Percentiles rank a stretch among this genome's conserved stretches.
phyloP scores from a whole-genome alignment of 441 rosid species.

The Daphne laureola region DNA sequence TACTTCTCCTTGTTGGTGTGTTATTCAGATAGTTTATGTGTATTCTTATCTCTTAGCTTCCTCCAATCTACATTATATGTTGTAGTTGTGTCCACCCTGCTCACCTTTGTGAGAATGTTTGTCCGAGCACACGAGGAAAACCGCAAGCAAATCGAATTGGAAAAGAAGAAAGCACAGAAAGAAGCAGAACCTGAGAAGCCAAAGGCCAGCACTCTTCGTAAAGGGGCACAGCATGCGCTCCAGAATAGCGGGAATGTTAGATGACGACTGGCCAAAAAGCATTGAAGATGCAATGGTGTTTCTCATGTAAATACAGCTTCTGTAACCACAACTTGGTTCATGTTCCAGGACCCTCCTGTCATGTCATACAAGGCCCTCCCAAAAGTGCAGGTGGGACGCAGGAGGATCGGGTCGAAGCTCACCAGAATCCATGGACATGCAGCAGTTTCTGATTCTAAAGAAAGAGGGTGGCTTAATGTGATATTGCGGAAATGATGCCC shows the following conservation, averaged over 20 bases:
- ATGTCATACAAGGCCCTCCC: no score
- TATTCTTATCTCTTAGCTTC: no score
- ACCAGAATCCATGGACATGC: no score
- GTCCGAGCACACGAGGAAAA: slow-evolving; percentile 73
- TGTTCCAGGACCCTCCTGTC: not conserved
- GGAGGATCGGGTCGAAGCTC: no score
- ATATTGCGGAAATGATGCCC: no score
- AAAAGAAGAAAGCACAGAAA: slow-evolving; percentile 60
- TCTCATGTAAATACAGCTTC: not conserved
- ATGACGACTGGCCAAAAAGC: slow-evolving; percentile 10
- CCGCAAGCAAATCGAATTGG: slow-evolving; percentile 66
- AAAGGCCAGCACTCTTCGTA: slow-evolving; percentile 24
- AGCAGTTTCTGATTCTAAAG: no score
- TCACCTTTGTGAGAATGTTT: slow-evolving; percentile 76
- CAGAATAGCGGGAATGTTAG: slow-evolving; percentile 17
- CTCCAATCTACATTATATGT: not conserved
- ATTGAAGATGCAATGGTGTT: no score
- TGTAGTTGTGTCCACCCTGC: slow-evolving; percentile 79
- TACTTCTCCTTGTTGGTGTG: no score
- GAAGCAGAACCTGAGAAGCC: slow-evolving; percentile 44
- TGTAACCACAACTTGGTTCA: not conserved
- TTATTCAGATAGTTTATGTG: no score
- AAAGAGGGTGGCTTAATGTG: no score
- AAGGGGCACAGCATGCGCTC: slow-evolving; percentile 17
- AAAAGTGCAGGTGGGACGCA: no score